Percentiles rank a stretch among this genome's conserved stretches.
Evolutionary conservation across 2,329 filamentous ascomycete genomes (phyloP).

Genomic region (Colletotrichum costaricense): DNA sequence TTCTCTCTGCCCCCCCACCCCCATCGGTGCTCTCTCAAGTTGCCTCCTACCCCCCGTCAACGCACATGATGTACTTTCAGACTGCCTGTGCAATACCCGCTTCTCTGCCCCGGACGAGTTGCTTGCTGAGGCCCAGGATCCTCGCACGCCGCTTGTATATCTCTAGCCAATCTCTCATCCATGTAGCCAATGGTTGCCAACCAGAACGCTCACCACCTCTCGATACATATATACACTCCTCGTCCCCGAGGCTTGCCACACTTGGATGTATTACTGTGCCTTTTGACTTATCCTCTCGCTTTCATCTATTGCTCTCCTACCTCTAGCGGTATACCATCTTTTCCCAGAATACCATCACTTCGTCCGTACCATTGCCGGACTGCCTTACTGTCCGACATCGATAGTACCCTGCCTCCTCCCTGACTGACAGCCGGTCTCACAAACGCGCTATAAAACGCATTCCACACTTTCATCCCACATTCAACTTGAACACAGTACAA

Average conservation of each 20-base stretch:
- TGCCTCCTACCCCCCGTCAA: slow-evolving; percentile 29
- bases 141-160: slow-evolving; percentile 34
- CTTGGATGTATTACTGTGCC: slow-evolving; percentile 18
- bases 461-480: not conserved
- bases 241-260: slow-evolving; percentile 30
- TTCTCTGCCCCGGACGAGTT: slow-evolving; percentile 31
- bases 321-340: slow-evolving; percentile 9
- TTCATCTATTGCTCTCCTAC: slow-evolving; percentile 11
- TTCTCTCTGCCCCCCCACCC: slow-evolving; percentile 7
- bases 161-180: slow-evolving; percentile 38
- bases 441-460: slow-evolving; percentile 20
- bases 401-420: not conserved
- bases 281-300: slow-evolving; percentile 26
- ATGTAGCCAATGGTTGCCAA: slow-evolving; percentile 32
- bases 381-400: slow-evolving; percentile 6
- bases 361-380: slow-evolving; percentile 7
- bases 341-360: slow-evolving; percentile 14
- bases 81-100: slow-evolving; percentile 28
- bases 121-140: slow-evolving; percentile 30
- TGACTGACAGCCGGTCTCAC: slow-evolving; percentile 16
- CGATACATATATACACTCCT: slow-evolving; percentile 36
- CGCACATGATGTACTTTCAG: slow-evolving; percentile 32
- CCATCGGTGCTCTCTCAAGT: slow-evolving; percentile 24
- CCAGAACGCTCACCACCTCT: slow-evolving; percentile 29
- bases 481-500: slow-evolving; percentile 8